These are phyloP conservation scores for Miamiensis avidus DNA, from an alignment of 169 alveolate species.

Conservation along the genomic window DNA sequence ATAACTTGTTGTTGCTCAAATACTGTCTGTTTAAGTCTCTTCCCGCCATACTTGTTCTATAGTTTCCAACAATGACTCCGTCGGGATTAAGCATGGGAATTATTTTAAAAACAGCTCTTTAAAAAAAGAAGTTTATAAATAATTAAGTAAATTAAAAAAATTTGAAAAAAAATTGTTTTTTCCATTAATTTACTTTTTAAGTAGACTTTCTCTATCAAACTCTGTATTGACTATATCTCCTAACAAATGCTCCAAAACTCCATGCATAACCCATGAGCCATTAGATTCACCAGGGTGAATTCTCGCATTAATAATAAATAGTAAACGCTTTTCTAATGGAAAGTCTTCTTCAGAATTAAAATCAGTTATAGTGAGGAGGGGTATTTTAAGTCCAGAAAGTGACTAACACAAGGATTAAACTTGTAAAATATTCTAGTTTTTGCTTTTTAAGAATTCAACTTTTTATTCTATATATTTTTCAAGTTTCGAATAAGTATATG, in stretches of 20 bases:
- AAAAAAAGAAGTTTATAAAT: too few species aligned
- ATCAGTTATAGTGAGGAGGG: background rate
- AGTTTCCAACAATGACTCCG: constrained; percentile 80
- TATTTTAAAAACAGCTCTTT: constrained; percentile 49
- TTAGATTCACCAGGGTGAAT: constrained; percentile 92
- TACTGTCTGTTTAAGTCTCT: constrained; percentile 76
- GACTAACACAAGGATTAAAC: background rate
- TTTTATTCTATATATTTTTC: background rate
- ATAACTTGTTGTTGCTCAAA: constrained; percentile 48
- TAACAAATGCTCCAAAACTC: constrained; percentile 50
- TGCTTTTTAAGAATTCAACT: background rate
- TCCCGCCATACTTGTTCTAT: constrained; percentile 72
- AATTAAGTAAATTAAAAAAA: too few species aligned
- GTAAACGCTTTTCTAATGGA: constrained; percentile 42
- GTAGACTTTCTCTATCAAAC: constrained; percentile 44
- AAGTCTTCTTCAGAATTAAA: background rate
- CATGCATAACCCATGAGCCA: constrained; percentile 83
- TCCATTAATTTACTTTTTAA: constrained; percentile 11
- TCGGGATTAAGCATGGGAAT: constrained; percentile 81
- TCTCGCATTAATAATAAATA: constrained; percentile 82
- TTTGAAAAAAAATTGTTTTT: too few species aligned
- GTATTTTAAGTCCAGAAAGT: background rate
- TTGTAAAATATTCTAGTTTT: too few species aligned
- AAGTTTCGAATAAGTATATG: background rate
- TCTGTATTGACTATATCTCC: constrained; percentile 42